Evolutionary conservation across 108 stramenopile species (phyloP).

Genomic region (Mediolabrus comicus): DNA sequence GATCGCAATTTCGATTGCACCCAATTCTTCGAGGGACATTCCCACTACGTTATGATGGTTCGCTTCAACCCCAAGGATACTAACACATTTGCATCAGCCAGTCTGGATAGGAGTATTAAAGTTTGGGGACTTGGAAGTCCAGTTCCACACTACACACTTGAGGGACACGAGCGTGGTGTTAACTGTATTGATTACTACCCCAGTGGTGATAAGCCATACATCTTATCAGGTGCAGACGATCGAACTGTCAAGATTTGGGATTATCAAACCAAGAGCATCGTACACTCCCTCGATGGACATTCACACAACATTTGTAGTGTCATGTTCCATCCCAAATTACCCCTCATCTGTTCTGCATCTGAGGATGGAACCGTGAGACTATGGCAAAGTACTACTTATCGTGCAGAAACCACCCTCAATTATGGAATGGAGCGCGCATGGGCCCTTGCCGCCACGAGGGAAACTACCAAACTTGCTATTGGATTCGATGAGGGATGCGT

Average conservation of each 20-base stretch:
- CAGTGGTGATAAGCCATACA: slow-evolving; percentile 98
- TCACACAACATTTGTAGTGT: slow-evolving; percentile 97
- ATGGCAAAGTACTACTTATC: slow-evolving; percentile 98
- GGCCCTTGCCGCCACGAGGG: slow-evolving; percentile 92
- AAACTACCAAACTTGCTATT: slow-evolving; percentile 96
- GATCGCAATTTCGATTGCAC: slow-evolving; percentile 94
- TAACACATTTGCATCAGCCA: slow-evolving; percentile 97
- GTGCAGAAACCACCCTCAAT: slow-evolving; percentile 97
- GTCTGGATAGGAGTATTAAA: slow-evolving; percentile 96
- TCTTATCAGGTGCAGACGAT: slow-evolving; percentile 98
- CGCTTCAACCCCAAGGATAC: slow-evolving; percentile 99
- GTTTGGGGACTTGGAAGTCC: slow-evolving; percentile 95
- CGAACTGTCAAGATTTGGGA: slow-evolving; percentile 97
- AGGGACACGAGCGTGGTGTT: slow-evolving; percentile 98
- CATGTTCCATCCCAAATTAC: slow-evolving; percentile 98
- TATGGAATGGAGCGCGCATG: slow-evolving; percentile 99
- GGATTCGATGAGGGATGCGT: slow-evolving; percentile 99
- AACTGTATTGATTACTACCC: slow-evolving; percentile 99
- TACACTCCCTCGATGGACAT: slow-evolving; percentile 98
- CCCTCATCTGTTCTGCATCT: slow-evolving; percentile 94
- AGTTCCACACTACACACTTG: slow-evolving; percentile 94
- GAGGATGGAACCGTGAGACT: slow-evolving; percentile 99
- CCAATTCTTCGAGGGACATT: slow-evolving; percentile 96
- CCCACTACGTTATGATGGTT: slow-evolving; percentile 99
- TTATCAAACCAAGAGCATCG: slow-evolving; percentile 90